Conservation (phyloP, 177 flowering plant genomes). For the Vitis hybrid region DNA sequence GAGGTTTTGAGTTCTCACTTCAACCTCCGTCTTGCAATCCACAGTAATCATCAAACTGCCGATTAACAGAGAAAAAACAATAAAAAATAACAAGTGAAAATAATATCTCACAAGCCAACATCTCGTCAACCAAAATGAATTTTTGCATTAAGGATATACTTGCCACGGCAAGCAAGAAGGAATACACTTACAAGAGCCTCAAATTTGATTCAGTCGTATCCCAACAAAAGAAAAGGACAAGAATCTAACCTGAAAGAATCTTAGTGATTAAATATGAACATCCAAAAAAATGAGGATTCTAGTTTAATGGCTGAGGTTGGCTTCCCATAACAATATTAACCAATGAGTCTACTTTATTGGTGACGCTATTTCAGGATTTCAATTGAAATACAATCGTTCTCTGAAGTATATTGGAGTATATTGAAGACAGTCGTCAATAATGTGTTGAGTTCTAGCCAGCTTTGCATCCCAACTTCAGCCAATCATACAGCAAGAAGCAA, state of each 20-base stretch:
- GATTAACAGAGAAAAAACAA: too few relatives aligned
- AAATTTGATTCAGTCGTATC: background rate
- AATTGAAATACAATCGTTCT: background rate
- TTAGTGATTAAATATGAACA: conserved; percentile 1
- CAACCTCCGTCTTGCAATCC: too few relatives aligned
- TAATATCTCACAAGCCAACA: background rate
- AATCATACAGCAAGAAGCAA: background rate
- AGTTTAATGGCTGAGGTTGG: background rate
- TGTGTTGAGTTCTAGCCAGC: background rate
- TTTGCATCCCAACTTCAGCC: background rate
- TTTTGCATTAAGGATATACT: background rate
- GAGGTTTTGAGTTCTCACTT: too few relatives aligned
- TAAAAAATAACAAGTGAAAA: too few relatives aligned
- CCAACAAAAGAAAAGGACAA: background rate
- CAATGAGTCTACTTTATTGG: background rate
- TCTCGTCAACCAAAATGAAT: background rate
- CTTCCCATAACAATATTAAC: background rate
- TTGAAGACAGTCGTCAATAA: background rate
- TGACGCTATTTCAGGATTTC: background rate
- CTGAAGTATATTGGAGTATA: too few relatives aligned
- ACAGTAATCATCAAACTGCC: too few relatives aligned
- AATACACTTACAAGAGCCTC: background rate
- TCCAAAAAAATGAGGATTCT: conserved; percentile 5
- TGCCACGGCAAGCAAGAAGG: background rate
- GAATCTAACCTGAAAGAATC: conserved; percentile 14